Evolutionary conservation across 2,329 filamentous ascomycete species (phyloP), one percentile per base, ranked within the genome.

Genomic region (Huntiella decipiens): DNA sequence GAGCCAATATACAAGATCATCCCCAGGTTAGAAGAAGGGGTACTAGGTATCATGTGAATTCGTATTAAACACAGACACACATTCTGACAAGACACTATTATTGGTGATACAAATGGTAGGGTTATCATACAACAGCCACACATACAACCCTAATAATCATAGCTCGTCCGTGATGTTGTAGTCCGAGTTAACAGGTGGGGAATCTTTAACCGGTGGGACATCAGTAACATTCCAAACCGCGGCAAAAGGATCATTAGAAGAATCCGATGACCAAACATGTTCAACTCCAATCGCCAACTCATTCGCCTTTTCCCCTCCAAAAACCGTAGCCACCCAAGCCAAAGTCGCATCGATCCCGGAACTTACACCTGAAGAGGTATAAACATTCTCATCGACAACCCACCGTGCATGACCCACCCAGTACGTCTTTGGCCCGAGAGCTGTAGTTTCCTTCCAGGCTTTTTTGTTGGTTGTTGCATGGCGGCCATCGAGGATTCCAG

Each of bases 391-490:
- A 57, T 82, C 77, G 0, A 65, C 61, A 0, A 79, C 71, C 71
- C 74, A 82, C 35, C 79, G 65, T 15, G 78, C 78, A 22, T 66
- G 64, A 0, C 64, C 59, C 19, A 77, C 65, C 78, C 78, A 83
- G 0, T 70, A 57, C 0, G 77, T 72, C 0, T 65, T 59, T 0
- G 67, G 63, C 0, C 70, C 66, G 44, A 66, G 58, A 1, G 60
- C 55, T 2, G 60, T 68, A 6, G 72, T 67, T 51, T 58, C 58
- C 5, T 59, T 57, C 64, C 70, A 82, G 0, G 66, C 64, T 5
- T 58, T 58, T 58, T 82, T 83, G 56, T 82, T 83, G 12, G 73
- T 78, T 3, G 79, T 83, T 3, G 76, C 79, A 12, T 65, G 60
- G 50, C 61, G 63, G 0, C 73, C 71, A 50, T 81, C 67, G 28